Evolutionary conservation across 2,329 filamentous ascomycete species (phyloP).

Genomic region (Phyllosticta citribraziliensis): DNA sequence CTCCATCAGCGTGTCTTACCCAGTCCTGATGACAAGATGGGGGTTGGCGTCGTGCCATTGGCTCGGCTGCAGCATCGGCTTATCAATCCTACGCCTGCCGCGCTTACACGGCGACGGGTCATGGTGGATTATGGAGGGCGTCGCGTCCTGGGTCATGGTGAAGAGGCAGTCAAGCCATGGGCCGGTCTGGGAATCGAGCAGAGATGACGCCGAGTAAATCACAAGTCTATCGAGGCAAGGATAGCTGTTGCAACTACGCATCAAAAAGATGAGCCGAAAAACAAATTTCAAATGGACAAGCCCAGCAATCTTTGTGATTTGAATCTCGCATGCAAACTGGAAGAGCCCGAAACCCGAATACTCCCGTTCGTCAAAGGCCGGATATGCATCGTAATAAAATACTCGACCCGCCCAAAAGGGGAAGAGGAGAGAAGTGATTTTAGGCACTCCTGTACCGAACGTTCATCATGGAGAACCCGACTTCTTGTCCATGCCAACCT

Average conservation of each 20-base stretch:
- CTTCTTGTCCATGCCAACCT: slow-evolving; percentile 11
- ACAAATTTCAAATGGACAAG: neutral
- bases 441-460: slow-evolving; percentile 14
- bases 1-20: too few species aligned
- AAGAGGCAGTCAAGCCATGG: neutral
- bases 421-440: slow-evolving; percentile 16
- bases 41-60: neutral
- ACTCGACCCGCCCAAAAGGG: slow-evolving; percentile 10
- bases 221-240: neutral
- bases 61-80: neutral
- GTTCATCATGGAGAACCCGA: slow-evolving; percentile 7
- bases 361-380: slow-evolving; percentile 15
- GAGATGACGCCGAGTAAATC: neutral
- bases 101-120: neutral
- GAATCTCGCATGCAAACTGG: slow-evolving; percentile 12
- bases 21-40: neutral
- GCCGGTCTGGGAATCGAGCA: neutral
- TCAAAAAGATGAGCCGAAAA: neutral
- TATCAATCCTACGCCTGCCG: neutral
- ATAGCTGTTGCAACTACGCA: neutral
- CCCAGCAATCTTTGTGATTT: slow-evolving; percentile 9
- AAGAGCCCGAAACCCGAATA: slow-evolving; percentile 11
- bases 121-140: neutral
- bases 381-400: slow-evolving; percentile 19
- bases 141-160: neutral